These are phyloP conservation scores for Trichocladium antarcticum DNA, from an alignment of 495 filamentous ascomycete species.

Conservation along the genomic window DNA sequence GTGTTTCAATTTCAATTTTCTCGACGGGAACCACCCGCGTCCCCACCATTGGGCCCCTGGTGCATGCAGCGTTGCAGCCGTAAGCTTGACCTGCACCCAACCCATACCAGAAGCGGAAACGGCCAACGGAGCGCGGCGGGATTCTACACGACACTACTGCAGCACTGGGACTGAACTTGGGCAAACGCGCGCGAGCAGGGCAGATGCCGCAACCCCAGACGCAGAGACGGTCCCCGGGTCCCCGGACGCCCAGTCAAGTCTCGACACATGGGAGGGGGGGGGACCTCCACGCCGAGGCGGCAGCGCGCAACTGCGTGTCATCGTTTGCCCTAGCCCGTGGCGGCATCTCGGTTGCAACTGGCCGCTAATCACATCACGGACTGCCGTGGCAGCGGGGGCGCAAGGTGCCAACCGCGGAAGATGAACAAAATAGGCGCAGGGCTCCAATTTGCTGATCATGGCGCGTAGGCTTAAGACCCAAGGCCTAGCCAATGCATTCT, in stretches of 20 bases:
- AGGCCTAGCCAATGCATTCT: not conserved
- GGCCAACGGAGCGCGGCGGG: slow-evolving; percentile 1
- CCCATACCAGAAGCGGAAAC: slow-evolving; percentile 18
- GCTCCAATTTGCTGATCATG: slow-evolving; percentile 10
- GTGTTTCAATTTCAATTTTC: not conserved
- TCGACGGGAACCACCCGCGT: slow-evolving; percentile 1
- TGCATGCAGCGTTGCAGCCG: slow-evolving; percentile 4
- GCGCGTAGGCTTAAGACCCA: not conserved
- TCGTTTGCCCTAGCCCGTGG: too few species aligned
- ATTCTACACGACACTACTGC: slow-evolving; percentile 17
- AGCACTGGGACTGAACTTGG: slow-evolving; percentile 11
- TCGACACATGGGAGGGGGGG: slow-evolving; percentile 13
- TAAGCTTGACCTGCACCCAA: slow-evolving; percentile 15
- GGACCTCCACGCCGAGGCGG: too few species aligned
- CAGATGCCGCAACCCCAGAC: slow-evolving; percentile 16
- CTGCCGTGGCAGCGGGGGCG: not conserved
- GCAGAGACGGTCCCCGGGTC: slow-evolving; percentile 11
- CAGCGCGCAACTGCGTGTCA: too few species aligned
- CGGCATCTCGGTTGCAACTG: too few species aligned
- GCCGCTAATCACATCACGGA: too few species aligned
- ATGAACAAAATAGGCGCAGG: slow-evolving; percentile 3
- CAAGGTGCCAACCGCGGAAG: not conserved
- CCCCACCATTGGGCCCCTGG: slow-evolving; percentile 5
- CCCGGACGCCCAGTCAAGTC: slow-evolving; percentile 15
- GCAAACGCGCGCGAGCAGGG: slow-evolving; percentile 10